Evolutionary conservation across 345 rosid genomes (phyloP).

Genomic region (Trapa incisa): DNA sequence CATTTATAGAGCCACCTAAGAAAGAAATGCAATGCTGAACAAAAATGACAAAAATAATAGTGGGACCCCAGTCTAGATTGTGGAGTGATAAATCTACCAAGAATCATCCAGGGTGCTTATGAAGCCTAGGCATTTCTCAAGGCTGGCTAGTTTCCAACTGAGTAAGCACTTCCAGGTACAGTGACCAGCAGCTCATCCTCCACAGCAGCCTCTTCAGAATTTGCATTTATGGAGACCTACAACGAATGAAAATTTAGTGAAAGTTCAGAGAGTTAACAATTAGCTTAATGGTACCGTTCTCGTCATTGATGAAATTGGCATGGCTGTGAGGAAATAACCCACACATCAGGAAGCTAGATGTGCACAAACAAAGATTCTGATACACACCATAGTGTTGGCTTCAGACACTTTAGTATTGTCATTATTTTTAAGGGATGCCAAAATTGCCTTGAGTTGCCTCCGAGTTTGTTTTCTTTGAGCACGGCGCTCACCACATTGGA

Average conservation of each 20-base stretch:
- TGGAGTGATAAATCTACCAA: too few species aligned
- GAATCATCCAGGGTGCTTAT: neutral
- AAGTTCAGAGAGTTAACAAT: neutral
- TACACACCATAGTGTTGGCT: slow-evolving; percentile 23
- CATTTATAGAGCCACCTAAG: too few species aligned
- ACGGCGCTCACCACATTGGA: slow-evolving; percentile 54
- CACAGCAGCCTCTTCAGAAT: slow-evolving; percentile 13
- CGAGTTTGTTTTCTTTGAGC: slow-evolving; percentile 38
- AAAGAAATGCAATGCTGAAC: too few species aligned
- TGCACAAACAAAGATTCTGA: neutral
- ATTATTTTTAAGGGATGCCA: slow-evolving; percentile 27
- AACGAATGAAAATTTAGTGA: slow-evolving; percentile 3
- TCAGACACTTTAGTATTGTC: slow-evolving; percentile 12
- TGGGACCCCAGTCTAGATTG: too few species aligned
- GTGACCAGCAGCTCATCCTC: slow-evolving; percentile 61
- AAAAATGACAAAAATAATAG: too few species aligned
- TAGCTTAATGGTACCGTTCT: neutral
- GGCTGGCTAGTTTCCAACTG: slow-evolving; percentile 13
- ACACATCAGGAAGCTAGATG: neutral
- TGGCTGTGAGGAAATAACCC: neutral
- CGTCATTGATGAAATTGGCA: neutral
- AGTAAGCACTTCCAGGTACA: slow-evolving; percentile 88
- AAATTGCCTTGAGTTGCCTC: slow-evolving; percentile 44
- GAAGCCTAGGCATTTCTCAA: neutral
- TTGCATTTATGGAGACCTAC: slow-evolving; percentile 28